Evolutionary conservation across 2,329 filamentous ascomycete species (phyloP).

Genomic region (Diplodia scrobiculata): DNA sequence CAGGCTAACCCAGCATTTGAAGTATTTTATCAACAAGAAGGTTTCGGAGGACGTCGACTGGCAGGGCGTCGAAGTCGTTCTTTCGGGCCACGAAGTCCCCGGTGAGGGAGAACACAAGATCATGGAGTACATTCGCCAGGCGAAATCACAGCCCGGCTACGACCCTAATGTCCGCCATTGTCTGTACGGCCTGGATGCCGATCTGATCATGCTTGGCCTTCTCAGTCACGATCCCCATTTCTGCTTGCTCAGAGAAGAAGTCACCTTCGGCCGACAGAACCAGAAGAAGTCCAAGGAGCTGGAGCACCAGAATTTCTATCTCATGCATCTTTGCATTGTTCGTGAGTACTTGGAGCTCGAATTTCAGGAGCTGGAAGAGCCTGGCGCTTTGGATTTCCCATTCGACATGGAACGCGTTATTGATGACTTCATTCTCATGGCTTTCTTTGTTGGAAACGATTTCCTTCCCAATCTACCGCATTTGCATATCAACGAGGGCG

Average conservation of each 20-base stretch:
- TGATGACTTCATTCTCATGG: constrained; percentile 99
- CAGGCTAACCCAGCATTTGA: constrained; percentile 87
- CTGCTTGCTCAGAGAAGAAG: constrained; percentile 92
- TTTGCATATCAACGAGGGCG: constrained; percentile 97
- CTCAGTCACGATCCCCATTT: constrained; percentile 98
- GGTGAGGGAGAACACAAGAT: constrained; percentile 99
- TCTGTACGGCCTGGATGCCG: constrained; percentile 93
- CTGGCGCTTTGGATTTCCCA: constrained; percentile 69
- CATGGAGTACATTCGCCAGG: constrained; percentile 99
- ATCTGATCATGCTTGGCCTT: constrained; percentile 97
- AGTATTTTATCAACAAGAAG: constrained; percentile 99
- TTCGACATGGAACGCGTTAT: constrained; percentile 97
- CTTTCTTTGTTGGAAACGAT: constrained; percentile 98
- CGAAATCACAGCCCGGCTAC: constrained; percentile 92
- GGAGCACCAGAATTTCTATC: constrained; percentile 97
- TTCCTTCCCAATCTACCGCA: constrained; percentile 96
- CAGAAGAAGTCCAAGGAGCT: constrained; percentile 92
- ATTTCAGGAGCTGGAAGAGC: constrained; percentile 85
- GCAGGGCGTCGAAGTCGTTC: constrained; percentile 93
- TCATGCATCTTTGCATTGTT: constrained; percentile 96
- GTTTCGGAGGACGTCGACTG: constrained; percentile 95
- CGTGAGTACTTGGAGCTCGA: constrained; percentile 95
- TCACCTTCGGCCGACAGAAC: constrained; percentile 88
- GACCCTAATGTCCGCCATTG: constrained; percentile 94
- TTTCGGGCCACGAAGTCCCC: constrained; percentile 96